Evolutionary conservation across 139 green algal genomes (phyloP).

Genomic region (Astrephomene gubernaculifera): DNA sequence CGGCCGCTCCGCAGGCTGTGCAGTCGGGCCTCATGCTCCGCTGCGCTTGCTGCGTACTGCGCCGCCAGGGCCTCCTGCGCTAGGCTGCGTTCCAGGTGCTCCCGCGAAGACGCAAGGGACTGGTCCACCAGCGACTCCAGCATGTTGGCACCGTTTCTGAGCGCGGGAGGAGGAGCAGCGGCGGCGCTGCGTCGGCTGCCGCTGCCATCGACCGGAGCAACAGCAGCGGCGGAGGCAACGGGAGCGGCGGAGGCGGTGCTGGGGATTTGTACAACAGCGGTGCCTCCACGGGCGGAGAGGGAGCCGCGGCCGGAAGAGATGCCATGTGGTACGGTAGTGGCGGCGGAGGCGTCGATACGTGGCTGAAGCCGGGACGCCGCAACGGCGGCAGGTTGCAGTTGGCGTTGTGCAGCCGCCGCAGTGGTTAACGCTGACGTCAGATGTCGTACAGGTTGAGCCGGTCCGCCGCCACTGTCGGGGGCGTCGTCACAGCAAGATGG

Average conservation of each 20-base stretch:
- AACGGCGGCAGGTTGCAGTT: too few species aligned
- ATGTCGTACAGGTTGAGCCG: background rate
- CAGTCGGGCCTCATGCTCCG: constrained; percentile 26
- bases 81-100: constrained; percentile 45
- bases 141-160: background rate
- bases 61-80: constrained; percentile 53
- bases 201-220: background rate
- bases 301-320: background rate
- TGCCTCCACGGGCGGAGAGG: background rate
- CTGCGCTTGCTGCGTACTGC: constrained; percentile 31
- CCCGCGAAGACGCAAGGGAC: constrained; percentile 11
- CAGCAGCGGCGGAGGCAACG: background rate
- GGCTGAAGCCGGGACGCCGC: too few species aligned
- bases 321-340: too few species aligned
- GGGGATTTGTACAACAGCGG: too few species aligned
- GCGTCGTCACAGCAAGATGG: background rate
- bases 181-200: background rate
- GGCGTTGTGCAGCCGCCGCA: background rate
- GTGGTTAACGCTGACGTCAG: background rate
- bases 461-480: background rate
- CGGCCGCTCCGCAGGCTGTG: constrained; percentile 4
- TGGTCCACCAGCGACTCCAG: constrained; percentile 6
- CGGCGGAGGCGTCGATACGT: too few species aligned
- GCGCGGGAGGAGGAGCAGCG: background rate
- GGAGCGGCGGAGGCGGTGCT: background rate